Percentiles rank a stretch among this genome's conserved stretches.
Conservation (phyloP, 805 yeast genomes). For the Teunomyces barrocoloradensis region DNA sequence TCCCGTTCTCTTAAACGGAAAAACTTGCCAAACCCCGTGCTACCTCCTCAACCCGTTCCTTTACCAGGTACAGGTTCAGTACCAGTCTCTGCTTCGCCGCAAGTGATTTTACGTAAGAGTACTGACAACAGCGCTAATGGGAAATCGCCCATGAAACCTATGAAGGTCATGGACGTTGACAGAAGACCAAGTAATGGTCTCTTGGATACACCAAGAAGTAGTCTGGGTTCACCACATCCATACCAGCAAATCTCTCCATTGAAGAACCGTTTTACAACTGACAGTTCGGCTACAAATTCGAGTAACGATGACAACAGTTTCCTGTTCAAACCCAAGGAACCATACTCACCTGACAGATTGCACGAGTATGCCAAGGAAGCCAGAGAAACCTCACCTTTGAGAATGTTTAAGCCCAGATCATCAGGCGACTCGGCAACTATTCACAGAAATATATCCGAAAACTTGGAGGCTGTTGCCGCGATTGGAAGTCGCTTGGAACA, state of each 20-base stretch:
- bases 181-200: constrained; percentile 2
- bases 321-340: constrained; percentile 10
- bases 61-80: too few relatives aligned
- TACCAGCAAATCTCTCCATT: constrained; percentile 10
- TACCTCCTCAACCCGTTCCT: constrained; percentile 17
- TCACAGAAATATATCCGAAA: constrained; percentile 20
- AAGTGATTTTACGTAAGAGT: too few relatives aligned
- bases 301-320: constrained; percentile 15
- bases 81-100: too few relatives aligned
- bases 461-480: constrained; percentile 27
- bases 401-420: constrained; percentile 15
- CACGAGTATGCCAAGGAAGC: constrained; percentile 23
- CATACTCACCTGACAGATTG: constrained; percentile 12
- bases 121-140: constrained; percentile 36
- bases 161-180: constrained; percentile 37
- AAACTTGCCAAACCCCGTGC: constrained; percentile 19
- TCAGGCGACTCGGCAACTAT: constrained; percentile 4
- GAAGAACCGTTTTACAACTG: neutral
- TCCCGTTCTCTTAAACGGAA: constrained; percentile 22
- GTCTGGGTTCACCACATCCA: constrained; percentile 7
- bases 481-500: constrained; percentile 23
- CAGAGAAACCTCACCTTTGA: constrained; percentile 22
- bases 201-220: neutral
- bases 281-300: neutral
- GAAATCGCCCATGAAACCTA: constrained; percentile 40